Base-by-base conservation (phyloP, 2,329 filamentous ascomycete species). In the Aspergillus terreus region DNA sequence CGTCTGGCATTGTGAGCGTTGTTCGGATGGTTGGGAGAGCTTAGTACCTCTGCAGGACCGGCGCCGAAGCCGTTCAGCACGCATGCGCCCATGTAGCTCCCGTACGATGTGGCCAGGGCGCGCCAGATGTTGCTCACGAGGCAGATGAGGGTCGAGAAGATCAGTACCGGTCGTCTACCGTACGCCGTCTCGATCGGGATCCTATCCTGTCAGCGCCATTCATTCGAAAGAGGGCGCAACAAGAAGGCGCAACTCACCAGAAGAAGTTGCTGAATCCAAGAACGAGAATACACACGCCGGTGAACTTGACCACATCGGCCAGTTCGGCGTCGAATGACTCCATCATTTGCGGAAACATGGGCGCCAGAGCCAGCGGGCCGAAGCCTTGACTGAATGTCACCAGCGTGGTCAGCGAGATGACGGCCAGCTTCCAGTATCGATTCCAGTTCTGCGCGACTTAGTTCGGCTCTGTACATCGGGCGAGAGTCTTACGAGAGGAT, bases 21-120 rank as follows among this genome's bases (percentile, higher is more conserved):
- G 33, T 44, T 46, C 4, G 9, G 17, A 11, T 15, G 2, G 14
- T 45, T 35, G 30, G 6, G 32, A 43, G 36, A 4, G n/a, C 30
- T 19, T 19, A 19, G 19, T 9, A 27, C 68, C 57, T 87, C 82
- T 2, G 80, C 78, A 5, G 83, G 82, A 1, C 82, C 83, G 45
- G 82, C 82, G 5, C 80, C 83, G 42, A 86, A 75, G 0, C 83
- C 83, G 61, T 85, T 85, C 6, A 86, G 71, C 12, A 83, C 73
- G 50, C 73, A 83, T 46, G 78, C 83, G 4, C 82, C 84, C 81
- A 87, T 84, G 62, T 86, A 86, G 45, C 78, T 81, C 46, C 72
- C 70, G 61, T 87, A 86, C 0, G 75, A 76, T 14, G 71, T 78
- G 5, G 84, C 82, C 45, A 70, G 71, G 0, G 82, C 83, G 55